Evolutionary conservation across 768 basidiomycete genomes (phyloP), one percentile per base, ranked within the genome.

Genomic region (Scleroderma bovista): DNA sequence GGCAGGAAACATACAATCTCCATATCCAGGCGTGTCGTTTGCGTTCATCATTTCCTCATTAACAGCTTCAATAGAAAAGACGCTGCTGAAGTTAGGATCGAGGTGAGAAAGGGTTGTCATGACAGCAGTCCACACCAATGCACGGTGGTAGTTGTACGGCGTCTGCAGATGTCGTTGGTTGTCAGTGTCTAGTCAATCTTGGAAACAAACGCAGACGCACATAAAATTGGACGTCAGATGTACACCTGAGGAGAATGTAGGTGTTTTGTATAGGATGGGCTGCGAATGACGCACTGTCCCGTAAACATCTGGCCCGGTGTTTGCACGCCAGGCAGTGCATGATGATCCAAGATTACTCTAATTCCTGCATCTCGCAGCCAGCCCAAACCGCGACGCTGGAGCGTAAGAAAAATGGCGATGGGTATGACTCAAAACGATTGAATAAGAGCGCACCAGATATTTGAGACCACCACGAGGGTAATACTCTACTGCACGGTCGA

Each of bases 11-110:
- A 47, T 60, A 88, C 87, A 91, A 37, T 74, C 70, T 20, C 86
- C 87, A 40, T 85, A 81, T 24, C 73, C 78, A 0, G 88, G 87
- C 1, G 88, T 90, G 53, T 73, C 64, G 16, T 48, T 60, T 8
- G 86, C 84, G 58, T 91, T 68, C 84, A 81, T 84, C 57, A 87
- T 79, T 0, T 84, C 85, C 51, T 91, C 88, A 53, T 91, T 91
- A 23, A 84, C 72, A 1, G 88, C 88, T 56, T 91, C 77, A 26
- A 91, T 83, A 2, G 84, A 71, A 38, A 84, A 81, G 16, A 85
- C 86, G 29, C 71, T 78, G 16, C 57, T 67, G 58, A 91, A 91
- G 36, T 71, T 68, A 6, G 86, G 75, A 60, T 89, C 83, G 31
- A 85, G 66, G 56, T 91, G 88, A 1, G 84, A 69, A 4, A 91